Evolutionary conservation across 2,329 filamentous ascomycete genomes (phyloP), one percentile per base, ranked within the genome.

Genomic region (Talaromyces sp.): DNA sequence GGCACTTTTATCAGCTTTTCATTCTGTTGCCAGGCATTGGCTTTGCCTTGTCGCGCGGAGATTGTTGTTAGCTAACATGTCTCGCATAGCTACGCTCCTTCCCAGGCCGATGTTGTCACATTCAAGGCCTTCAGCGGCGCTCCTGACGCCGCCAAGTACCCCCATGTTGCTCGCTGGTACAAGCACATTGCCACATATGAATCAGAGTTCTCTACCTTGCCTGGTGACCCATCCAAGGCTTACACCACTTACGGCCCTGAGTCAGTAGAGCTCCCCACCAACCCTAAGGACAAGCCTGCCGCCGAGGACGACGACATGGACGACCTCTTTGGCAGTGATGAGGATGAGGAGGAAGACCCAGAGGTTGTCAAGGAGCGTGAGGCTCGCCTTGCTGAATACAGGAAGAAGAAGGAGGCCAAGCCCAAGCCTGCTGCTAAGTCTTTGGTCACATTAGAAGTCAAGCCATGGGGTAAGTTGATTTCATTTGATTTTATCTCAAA

Each of bases 141-240:
- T 65, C 95, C 95, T 72, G 87, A 89, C 70, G 86, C 89, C 73
- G 83, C 84, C 79, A 96, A 96, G 84, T 96, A 90, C 88, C 92
- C 93, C 75, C 85, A 96, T 83, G 92, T 90, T 75, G 92, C 91
- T 76, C 90, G 95, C 80, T 99, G 95, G 95, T 97, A 96, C 88
- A 96, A 96, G 87, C 93, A 99, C 87, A 91, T 97, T 77, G 87
- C 90, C 79, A 90, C 90, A 72, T 96, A 91, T 83, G 88, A 96
- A 85, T 85, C 89, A 70, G 93, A 98, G 81, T 98, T 98, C 84
- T 84, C 89, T 73, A 90, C 88, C 68, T 90, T 99, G 59, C 86
- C 92, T 64, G 95, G 95, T 79, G 93, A 98, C 82, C 86, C 93
- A 72, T 89, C 90, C 79, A 92, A 95, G 84, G 84, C 89, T 70